A percentile compares a stretch with the other conserved stretches of the same genome.
These are phyloP conservation scores for Glarea lozoyensis DNA, from an alignment of 495 filamentous ascomycete species.

Conservation along the genomic window DNA sequence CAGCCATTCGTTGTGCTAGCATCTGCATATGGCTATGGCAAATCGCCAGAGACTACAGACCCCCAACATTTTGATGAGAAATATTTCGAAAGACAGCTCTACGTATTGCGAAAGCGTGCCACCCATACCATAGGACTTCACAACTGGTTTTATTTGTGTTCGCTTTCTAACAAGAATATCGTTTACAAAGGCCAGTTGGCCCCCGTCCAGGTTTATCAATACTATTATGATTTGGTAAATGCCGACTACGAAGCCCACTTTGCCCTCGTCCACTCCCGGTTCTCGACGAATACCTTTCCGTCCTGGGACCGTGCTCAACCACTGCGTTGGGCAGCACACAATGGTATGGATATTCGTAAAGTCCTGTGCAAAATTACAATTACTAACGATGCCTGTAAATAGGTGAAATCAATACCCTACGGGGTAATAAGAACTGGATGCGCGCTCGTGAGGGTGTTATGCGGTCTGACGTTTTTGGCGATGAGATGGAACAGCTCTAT, in stretches of 20 bases:
- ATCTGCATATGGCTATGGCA: slow-evolving; percentile 79
- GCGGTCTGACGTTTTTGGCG: slow-evolving; percentile 85
- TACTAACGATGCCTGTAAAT: slow-evolving; percentile 32
- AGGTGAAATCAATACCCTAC: slow-evolving; percentile 89
- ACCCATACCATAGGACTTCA: slow-evolving; percentile 91
- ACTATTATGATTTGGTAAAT: slow-evolving; percentile 95
- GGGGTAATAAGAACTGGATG: slow-evolving; percentile 99
- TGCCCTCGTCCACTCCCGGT: slow-evolving; percentile 93
- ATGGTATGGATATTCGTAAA: slow-evolving; percentile 48
- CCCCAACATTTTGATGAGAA: slow-evolving; percentile 72
- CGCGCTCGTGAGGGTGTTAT: slow-evolving; percentile 93
- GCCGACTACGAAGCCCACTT: slow-evolving; percentile 98
- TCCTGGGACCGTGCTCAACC: slow-evolving; percentile 99
- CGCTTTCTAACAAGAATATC: slow-evolving; percentile 96
- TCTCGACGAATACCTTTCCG: slow-evolving; percentile 98
- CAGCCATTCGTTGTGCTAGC: slow-evolving; percentile 92
- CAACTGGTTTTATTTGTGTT: slow-evolving; percentile 99
- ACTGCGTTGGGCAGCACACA: slow-evolving; percentile 95
- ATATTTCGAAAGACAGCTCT: slow-evolving; percentile 88
- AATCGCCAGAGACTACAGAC: slow-evolving; percentile 71
- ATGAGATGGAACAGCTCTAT: slow-evolving; percentile 85
- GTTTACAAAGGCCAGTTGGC: slow-evolving; percentile 98
- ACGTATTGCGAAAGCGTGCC: slow-evolving; percentile 86
- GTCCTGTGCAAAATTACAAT: slow-evolving; percentile 18
- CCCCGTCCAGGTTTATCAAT: slow-evolving; percentile 96